Conservation (phyloP, 2,329 filamentous ascomycete genomes). For the Xylaria multiplex region DNA sequence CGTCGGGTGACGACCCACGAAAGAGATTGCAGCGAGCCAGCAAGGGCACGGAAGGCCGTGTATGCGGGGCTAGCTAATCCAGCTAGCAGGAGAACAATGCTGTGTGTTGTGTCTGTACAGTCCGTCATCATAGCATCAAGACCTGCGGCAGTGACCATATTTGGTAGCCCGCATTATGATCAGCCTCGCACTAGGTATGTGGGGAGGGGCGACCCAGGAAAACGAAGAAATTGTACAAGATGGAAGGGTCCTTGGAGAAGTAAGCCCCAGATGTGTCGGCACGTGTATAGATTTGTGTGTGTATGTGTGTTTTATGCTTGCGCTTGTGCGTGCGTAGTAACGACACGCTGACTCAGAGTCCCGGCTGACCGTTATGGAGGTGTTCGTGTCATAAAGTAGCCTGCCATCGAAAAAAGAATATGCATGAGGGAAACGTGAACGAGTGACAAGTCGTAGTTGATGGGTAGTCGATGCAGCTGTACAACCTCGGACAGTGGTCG, state of each 20-base stretch:
- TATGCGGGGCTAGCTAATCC: conserved; percentile 8
- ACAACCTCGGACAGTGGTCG: conserved; percentile 39
- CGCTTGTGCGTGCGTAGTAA: conserved; percentile 7
- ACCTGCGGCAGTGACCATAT: conserved; percentile 14
- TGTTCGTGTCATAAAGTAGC: conserved; percentile 23
- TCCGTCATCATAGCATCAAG: conserved; percentile 14
- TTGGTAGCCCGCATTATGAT: conserved; percentile 18
- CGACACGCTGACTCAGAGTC: conserved; percentile 30
- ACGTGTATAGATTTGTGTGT: not conserved
- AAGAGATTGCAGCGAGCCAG: conserved; percentile 10
- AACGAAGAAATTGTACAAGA: conserved; percentile 10
- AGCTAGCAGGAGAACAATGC: conserved; percentile 17
- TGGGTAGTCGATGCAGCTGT: conserved; percentile 27
- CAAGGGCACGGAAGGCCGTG: conserved; percentile 1
- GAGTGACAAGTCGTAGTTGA: conserved; percentile 24
- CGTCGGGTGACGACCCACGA: conserved; percentile 15
- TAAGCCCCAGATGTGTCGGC: conserved; percentile 12
- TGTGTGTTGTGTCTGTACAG: not conserved
- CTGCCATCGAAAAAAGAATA: conserved; percentile 7
- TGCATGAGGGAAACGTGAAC: conserved; percentile 22
- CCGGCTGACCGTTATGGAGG: conserved; percentile 25
- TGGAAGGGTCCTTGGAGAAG: not conserved
- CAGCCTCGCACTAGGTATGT: conserved; percentile 28
- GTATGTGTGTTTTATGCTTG: conserved; percentile 12
- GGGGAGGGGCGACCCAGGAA: conserved; percentile 19